Conservation (phyloP, 2,329 filamentous ascomycete species). For the Colletotrichum shisoi region DNA sequence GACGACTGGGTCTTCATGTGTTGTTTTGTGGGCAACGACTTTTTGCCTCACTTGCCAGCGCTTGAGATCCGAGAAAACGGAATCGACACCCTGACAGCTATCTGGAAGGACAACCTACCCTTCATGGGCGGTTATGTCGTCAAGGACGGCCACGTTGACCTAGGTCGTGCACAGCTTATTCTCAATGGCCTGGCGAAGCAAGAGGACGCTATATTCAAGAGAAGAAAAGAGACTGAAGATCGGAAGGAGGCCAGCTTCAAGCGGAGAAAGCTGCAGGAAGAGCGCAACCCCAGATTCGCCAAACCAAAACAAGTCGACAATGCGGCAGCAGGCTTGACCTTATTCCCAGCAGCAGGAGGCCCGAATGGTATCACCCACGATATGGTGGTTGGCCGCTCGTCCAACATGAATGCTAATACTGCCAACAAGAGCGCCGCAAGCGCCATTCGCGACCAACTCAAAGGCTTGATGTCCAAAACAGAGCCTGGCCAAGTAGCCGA, state of each 20-base stretch:
- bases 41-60: conserved; percentile 95
- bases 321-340: conserved; percentile 38
- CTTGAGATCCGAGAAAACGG: conserved; percentile 96
- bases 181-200: conserved; percentile 87
- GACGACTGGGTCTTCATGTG: conserved; percentile 99
- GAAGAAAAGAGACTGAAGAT: conserved; percentile 85
- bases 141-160: conserved; percentile 90
- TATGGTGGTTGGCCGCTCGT: conserved; percentile 69
- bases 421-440: conserved; percentile 96
- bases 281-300: conserved; percentile 47
- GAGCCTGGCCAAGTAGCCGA: conserved; percentile 29
- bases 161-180: conserved; percentile 86
- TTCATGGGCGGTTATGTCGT: conserved; percentile 95
- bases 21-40: conserved; percentile 98
- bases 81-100: conserved; percentile 94
- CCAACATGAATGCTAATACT: conserved; percentile 65
- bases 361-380: conserved; percentile 75
- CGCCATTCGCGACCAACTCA: conserved; percentile 81
- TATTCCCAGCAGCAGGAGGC: conserved; percentile 52
- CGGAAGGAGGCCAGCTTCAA: conserved; percentile 81
- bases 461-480: conserved; percentile 53
- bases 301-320: conserved; percentile 41
- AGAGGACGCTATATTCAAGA: conserved; percentile 91
- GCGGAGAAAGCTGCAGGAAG: conserved; percentile 76
- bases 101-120: conserved; percentile 93